Evolutionary conservation across 2,329 filamentous ascomycete species (phyloP), one percentile per base, ranked within the genome.

Genomic region (Botrytis hyacinthi): DNA sequence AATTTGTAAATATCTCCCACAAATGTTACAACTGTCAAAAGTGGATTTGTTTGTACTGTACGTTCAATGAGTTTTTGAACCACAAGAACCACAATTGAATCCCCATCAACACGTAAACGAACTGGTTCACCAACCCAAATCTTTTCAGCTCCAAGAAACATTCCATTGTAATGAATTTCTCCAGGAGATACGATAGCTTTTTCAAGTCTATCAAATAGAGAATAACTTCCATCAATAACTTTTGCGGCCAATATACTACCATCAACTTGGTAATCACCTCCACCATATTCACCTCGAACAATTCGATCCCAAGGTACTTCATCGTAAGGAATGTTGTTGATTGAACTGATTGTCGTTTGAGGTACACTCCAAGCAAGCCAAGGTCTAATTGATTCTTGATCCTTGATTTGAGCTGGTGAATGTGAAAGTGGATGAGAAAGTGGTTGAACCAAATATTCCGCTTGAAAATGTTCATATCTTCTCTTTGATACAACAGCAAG

Each of bases 341-440:
- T 79, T 16, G 77, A 80, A 22, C 79, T 76, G 72, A 85, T 83
- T 3, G 86, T 88, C 72, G 85, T 86, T n/a, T 77, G 78, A 1
- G 87, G 87, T 20, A 87, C 84, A 69, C 85, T 87, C 87, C 87
- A 89, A 1, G 87, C 87, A 42, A 89, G 83, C 87, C 87, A 89
- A 0, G 87, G 87, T 54, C 87, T 84, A 54, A 89, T 81, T 7
- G 79, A 78, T 71, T 87, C 82, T 18, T 83, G 78, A 2, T 82
- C 82, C 35, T 87, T 84, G 18, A 85, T 81, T 62, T 85, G 82
- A 7, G 81, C 78, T 40, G 80, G 77, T 18, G 82, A 81, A 35
- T 83, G 77, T 14, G 81, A 77, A 61, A 80, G 80, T 14, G 85
- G 85, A 79, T 83, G 85, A 63, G 82, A 88, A 16, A 85, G 83